Evolutionary conservation across 2,329 filamentous ascomycete genomes (phyloP), one percentile per base, ranked within the genome.

Genomic region (Anthostomella pinea): DNA sequence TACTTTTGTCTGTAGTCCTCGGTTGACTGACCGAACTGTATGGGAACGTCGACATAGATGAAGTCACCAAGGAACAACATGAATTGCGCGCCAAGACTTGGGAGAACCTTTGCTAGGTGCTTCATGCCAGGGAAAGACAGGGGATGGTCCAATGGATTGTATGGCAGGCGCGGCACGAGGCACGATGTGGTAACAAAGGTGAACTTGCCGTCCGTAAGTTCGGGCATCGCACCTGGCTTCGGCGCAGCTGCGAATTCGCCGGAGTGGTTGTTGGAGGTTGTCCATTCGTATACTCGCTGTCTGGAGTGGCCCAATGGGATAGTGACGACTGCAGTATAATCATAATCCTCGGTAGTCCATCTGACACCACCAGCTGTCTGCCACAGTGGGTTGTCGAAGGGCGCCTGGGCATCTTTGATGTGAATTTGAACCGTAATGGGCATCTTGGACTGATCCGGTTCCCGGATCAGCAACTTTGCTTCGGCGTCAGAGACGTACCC

Each of bases 181-280:
- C 93, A 98, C 26, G 88, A 95, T 0, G 88, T 93, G 3, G 90
- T 88, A 6, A 97, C 66, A 59, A 98, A 98, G 0, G 87, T 95
- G 52, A 95, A 91, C 39, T 80, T 82, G 25, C 82, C 83, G 32
- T 81, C 73, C 27, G 74, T 73, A 4, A 74, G 70, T 11, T 72
- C 66, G 0, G 80, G 75, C 45, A 77, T 72, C 2, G 75, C 70
- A 8, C 89, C 88, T 0, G 80, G 68, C 22, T 72, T 77, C 1
- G 91, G 87, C 2, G 89, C 83, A 0, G 87, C 83, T 3, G 77
- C 77, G 54, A 98, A 95, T 47, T 80, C 80, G 30, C 93, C 93
- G 0, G 80, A 81, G 53, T 91, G 83, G 57, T 93, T 90, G 58
- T 93, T 94, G 0, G 89, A 95, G 1, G 90, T 81, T 6, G 75